A percentile compares a stretch with the other conserved stretches of the same genome.
Evolutionary conservation across 768 basidiomycete genomes (phyloP).

Genomic region (Ramaria sp.): DNA sequence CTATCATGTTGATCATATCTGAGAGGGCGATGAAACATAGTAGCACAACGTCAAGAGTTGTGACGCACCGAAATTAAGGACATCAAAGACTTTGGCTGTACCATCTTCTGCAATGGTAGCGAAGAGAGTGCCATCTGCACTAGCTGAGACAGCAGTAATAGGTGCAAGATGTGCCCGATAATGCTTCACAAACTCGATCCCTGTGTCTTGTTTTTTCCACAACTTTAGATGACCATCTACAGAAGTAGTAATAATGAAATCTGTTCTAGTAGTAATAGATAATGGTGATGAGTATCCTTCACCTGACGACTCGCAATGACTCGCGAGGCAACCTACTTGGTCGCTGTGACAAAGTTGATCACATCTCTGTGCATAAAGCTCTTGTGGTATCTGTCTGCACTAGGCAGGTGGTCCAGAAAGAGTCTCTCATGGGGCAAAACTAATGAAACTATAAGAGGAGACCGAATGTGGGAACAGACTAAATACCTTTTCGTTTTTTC

Average conservation of each 20-base stretch:
- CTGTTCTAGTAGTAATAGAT: conserved; percentile 46
- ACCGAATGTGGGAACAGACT: background rate
- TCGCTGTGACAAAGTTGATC: conserved; percentile 81
- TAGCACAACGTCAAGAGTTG: background rate
- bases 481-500: conserved; percentile 79
- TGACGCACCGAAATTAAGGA: conserved; percentile 87
- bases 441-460: conserved; percentile 20
- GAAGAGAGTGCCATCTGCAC: conserved; percentile 85
- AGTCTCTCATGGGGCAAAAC: conserved; percentile 90
- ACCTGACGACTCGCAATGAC: no score
- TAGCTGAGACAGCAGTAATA: conserved; percentile 71
- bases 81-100: conserved; percentile 92
- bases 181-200: conserved; percentile 97
- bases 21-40: background rate
- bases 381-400: conserved; percentile 89
- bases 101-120: conserved; percentile 90
- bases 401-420: conserved; percentile 87
- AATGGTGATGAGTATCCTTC: background rate
- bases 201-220: conserved; percentile 97
- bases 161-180: conserved; percentile 86
- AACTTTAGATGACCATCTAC: conserved; percentile 91
- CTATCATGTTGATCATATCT: conserved; percentile 99
- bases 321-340: conserved; percentile 46
- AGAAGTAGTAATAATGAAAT: conserved; percentile 91
- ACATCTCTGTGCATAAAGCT: conserved; percentile 97